These are phyloP conservation scores for Aspergillus bombycis DNA, from an alignment of 2,329 filamentous ascomycete genomes.

Conservation along the genomic window DNA sequence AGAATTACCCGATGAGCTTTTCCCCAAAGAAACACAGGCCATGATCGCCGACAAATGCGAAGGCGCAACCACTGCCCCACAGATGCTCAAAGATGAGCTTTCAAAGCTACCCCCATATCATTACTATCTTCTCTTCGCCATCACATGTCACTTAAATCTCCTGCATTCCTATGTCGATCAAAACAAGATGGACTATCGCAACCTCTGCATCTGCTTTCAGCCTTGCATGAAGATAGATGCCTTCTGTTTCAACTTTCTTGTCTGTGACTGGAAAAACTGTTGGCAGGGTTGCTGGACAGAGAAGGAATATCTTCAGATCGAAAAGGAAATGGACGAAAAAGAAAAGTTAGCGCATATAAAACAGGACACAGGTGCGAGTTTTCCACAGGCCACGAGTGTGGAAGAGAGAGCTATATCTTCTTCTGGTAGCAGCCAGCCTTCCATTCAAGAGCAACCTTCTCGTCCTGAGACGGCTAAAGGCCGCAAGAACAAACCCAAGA, in stretches of 20 bases:
- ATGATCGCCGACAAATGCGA: conserved; percentile 78
- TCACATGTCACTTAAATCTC: conserved; percentile 92
- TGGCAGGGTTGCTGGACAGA: conserved; percentile 97
- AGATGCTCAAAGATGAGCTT: conserved; percentile 85
- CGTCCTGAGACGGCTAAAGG: conserved; percentile 36
- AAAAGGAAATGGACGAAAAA: conserved; percentile 43
- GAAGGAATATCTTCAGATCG: conserved; percentile 71
- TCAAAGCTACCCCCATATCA: conserved; percentile 95
- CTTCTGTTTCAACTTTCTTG: conserved; percentile 92
- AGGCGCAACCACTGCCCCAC: conserved; percentile 77
- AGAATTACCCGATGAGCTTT: conserved; percentile 90
- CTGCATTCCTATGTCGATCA: conserved; percentile 88
- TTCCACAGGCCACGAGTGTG: conserved; percentile 23
- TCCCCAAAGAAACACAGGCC: conserved; percentile 82
- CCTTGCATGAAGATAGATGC: conserved; percentile 95
- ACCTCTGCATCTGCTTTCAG: conserved; percentile 95
- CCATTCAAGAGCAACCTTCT: conserved; percentile 40
- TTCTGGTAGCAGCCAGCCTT: conserved; percentile 64
- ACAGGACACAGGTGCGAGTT: conserved; percentile 24
- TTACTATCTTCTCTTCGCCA: conserved; percentile 96
- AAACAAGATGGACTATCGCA: conserved; percentile 98
- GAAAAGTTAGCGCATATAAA: conserved; percentile 32
- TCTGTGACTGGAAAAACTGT: conserved; percentile 93
- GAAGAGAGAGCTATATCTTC: conserved; percentile 65
- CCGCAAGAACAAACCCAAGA: conserved; percentile 36